Conservation (phyloP, 2,329 filamentous ascomycete species). For the Curvularia hawaiiensis region DNA sequence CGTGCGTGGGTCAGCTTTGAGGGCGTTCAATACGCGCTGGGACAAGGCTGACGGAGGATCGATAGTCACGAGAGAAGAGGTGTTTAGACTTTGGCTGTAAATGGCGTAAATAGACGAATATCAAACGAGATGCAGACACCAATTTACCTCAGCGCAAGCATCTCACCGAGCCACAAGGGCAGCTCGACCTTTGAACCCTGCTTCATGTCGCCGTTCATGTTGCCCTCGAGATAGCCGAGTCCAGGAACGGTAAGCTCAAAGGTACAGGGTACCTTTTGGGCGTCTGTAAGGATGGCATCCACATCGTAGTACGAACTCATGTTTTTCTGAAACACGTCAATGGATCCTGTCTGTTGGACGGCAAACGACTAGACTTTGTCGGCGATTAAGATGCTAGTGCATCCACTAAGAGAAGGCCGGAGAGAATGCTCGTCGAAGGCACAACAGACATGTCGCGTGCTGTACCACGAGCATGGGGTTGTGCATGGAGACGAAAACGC, state of each 20-base stretch:
- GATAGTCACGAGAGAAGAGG: slow-evolving; percentile 63
- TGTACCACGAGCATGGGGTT: slow-evolving; percentile 27
- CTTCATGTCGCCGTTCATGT: slow-evolving; percentile 74
- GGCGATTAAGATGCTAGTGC: slow-evolving; percentile 1
- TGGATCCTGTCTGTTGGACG: background rate
- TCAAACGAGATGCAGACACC: background rate
- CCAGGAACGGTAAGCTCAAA: slow-evolving; percentile 89
- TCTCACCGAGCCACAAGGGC: slow-evolving; percentile 92
- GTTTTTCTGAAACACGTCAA: slow-evolving; percentile 6
- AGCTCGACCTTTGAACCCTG: slow-evolving; percentile 79
- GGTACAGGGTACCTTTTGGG: slow-evolving; percentile 95
- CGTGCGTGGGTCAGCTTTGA: slow-evolving; percentile 86
- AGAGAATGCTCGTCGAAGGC: slow-evolving; percentile 8
- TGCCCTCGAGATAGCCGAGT: slow-evolving; percentile 88
- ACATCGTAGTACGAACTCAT: slow-evolving; percentile 79
- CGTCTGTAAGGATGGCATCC: slow-evolving; percentile 82
- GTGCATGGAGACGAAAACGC: slow-evolving; percentile 25
- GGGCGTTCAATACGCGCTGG: slow-evolving; percentile 80
- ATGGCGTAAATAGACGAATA: slow-evolving; percentile 13
- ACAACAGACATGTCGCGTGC: slow-evolving; percentile 30
- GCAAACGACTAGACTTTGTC: background rate
- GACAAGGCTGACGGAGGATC: slow-evolving; percentile 81
- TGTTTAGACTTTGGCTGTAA: slow-evolving; percentile 41
- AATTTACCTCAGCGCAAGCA: slow-evolving; percentile 74
- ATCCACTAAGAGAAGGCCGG: background rate